Base-by-base conservation (phyloP, 2,329 filamentous ascomycete species). In the Aspergillus arachidicola region DNA sequence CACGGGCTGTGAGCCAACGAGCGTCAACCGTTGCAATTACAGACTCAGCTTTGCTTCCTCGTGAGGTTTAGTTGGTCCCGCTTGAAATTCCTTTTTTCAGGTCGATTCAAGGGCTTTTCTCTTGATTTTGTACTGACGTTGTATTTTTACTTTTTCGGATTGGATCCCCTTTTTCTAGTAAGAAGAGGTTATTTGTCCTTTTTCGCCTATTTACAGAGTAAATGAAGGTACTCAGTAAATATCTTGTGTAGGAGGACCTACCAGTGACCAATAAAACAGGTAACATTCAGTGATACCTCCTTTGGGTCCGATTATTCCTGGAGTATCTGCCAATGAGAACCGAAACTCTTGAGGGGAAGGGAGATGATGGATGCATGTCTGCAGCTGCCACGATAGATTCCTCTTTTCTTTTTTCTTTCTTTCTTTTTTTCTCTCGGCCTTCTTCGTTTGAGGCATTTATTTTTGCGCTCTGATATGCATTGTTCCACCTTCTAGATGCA, bases 1-100 rank as follows among this genome's bases (percentile, higher is more conserved):
- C 32, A 36, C 43, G 46, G 58, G 65, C 67, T 68, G 66, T 69
- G 67, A 66, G 26, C 67, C 62, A 71, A 69, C 66, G 56, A 62
- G 59, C 48, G 12, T 26, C 28, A 32, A 57, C 59, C 58, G 67
- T 71, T 61, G 68, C 68, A 70, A 62, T 68, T 66, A 65, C 58
- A 59, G 23, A 43, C 51, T 41, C 36, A 36, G 36, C 21, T 23
- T 23, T 45, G 36, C 43, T 50, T 46, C 41, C 34, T 46, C 36
- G 58, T 32, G 28, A 19, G 53, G 59, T 55, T 57, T 62, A 51
- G 50, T 46, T 58, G 46, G 48, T 41, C 59, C 58, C 54, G 60
- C 59, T 60, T 59, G 32, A 57, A 57, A 21, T 43, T 53, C 36
- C 9, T 55, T 32, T 57, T 59, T 62, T 62, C 51, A 30, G 30